These are phyloP conservation scores for Colletotrichum noveboracense DNA, from an alignment of 2,329 filamentous ascomycete species.

Conservation along the genomic window DNA sequence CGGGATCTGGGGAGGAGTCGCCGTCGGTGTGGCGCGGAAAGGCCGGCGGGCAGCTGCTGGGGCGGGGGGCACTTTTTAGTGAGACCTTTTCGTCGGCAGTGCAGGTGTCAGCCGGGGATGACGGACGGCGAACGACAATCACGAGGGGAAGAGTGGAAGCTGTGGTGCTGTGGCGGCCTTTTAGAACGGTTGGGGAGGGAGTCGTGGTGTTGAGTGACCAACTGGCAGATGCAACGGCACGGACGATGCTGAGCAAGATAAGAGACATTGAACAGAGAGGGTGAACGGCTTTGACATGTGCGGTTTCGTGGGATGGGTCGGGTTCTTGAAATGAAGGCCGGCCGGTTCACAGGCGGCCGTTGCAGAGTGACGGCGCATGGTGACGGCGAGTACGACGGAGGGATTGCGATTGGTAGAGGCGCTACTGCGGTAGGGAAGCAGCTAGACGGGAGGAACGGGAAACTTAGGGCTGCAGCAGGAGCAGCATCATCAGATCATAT, in stretches of 20 bases:
- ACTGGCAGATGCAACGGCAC: background rate
- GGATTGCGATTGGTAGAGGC: background rate
- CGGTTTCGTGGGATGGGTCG: background rate
- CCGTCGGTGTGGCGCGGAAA: constrained; percentile 11
- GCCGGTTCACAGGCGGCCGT: background rate
- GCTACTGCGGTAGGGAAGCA: background rate
- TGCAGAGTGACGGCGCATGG: background rate
- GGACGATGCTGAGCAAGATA: background rate
- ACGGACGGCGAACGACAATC: background rate
- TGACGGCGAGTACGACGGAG: background rate
- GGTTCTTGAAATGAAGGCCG: background rate
- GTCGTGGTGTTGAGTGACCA: background rate
- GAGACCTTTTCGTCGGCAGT: background rate
- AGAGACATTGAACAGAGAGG: background rate
- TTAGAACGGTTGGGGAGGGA: background rate
- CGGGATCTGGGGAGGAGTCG: background rate
- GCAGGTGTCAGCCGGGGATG: background rate
- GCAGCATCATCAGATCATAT: constrained; percentile 18
- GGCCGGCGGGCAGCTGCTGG: background rate
- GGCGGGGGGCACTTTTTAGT: background rate
- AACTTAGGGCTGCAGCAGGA: constrained; percentile 14
- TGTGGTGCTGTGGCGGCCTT: background rate
- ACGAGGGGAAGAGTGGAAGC: background rate
- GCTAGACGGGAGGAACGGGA: background rate
- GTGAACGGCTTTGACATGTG: background rate